Evolutionary conservation across 345 rosid species (phyloP).

Genomic region (Anastatica hierochuntica): DNA sequence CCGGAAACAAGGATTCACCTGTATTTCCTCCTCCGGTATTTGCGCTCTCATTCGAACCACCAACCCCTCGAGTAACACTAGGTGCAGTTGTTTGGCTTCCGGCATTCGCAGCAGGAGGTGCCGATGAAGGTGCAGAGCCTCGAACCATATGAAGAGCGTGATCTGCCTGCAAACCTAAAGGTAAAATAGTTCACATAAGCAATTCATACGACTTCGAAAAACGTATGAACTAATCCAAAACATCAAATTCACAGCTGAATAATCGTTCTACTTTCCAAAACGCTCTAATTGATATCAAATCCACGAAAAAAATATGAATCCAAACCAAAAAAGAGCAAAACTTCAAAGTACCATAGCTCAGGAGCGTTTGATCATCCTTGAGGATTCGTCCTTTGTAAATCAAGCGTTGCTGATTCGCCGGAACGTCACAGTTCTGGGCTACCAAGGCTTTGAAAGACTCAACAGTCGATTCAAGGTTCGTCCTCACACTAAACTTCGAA

Average conservation of each 20-base stretch:
- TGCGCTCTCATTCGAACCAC: constrained; percentile 45
- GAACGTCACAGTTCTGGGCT: constrained; percentile 52
- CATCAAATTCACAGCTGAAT: too few species aligned
- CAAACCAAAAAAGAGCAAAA: too few species aligned
- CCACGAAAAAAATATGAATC: neutral
- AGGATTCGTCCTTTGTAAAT: constrained; percentile 77
- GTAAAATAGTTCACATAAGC: neutral
- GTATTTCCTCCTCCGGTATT: too few species aligned
- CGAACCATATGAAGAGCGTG: constrained; percentile 77
- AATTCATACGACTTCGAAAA: neutral
- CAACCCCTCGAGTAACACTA: constrained; percentile 41
- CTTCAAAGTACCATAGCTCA: constrained; percentile 66
- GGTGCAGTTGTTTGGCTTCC: constrained; percentile 30
- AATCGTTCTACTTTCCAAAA: too few species aligned
- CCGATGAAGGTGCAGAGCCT: constrained; percentile 44
- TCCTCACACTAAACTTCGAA: constrained; percentile 39
- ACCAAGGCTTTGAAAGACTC: constrained; percentile 46
- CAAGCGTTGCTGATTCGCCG: constrained; percentile 70
- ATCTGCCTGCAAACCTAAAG: constrained; percentile 68
- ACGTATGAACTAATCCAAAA: neutral
- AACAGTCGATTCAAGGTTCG: constrained; percentile 44
- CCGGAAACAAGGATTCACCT: constrained; percentile 58
- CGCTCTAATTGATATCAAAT: too few species aligned
- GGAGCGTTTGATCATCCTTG: constrained; percentile 63
- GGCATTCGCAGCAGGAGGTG: constrained; percentile 34